These are phyloP conservation scores for Leptographium lundbergii DNA, from an alignment of 2,329 filamentous ascomycete species.

Conservation along the genomic window DNA sequence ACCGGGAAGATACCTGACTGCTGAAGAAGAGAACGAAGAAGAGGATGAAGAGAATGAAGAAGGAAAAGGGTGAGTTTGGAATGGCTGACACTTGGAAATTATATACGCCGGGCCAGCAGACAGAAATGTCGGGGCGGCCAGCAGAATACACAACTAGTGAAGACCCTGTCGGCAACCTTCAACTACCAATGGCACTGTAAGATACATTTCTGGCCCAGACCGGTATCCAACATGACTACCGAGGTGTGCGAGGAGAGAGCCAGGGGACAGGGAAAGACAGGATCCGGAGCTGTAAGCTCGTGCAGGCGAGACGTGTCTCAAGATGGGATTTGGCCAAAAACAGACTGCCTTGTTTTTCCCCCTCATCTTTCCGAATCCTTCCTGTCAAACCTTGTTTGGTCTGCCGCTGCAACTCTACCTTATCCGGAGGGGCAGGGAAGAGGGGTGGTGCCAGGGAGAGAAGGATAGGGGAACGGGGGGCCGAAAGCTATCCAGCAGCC, in stretches of 20 bases:
- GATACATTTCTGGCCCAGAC: not conserved
- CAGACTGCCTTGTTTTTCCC: not conserved
- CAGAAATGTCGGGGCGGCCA: not conserved
- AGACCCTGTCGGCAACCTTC: not conserved
- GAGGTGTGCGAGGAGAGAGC: not conserved
- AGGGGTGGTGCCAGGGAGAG: not conserved
- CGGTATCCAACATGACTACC: not conserved
- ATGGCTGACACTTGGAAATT: too few relatives aligned
- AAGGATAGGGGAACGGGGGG: not conserved
- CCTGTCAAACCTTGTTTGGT: not conserved
- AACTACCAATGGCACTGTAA: not conserved
- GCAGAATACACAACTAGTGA: not conserved
- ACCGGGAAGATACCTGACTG: not conserved
- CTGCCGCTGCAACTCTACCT: not conserved
- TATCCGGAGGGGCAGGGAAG: not conserved
- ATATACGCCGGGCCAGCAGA: not conserved
- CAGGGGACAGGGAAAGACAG: slow-evolving; percentile 3
- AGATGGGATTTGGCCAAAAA: slow-evolving; percentile 1
- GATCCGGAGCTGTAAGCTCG: slow-evolving; percentile 1
- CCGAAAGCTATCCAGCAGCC: not conserved
- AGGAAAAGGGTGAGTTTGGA: not conserved
- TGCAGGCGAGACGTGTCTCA: slow-evolving; percentile 9
- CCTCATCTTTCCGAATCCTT: not conserved
- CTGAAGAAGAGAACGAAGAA: not conserved
- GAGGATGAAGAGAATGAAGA: not conserved